These are phyloP conservation scores for Suillus bovinus DNA, from an alignment of 768 basidiomycete genomes.

Conservation along the genomic window DNA sequence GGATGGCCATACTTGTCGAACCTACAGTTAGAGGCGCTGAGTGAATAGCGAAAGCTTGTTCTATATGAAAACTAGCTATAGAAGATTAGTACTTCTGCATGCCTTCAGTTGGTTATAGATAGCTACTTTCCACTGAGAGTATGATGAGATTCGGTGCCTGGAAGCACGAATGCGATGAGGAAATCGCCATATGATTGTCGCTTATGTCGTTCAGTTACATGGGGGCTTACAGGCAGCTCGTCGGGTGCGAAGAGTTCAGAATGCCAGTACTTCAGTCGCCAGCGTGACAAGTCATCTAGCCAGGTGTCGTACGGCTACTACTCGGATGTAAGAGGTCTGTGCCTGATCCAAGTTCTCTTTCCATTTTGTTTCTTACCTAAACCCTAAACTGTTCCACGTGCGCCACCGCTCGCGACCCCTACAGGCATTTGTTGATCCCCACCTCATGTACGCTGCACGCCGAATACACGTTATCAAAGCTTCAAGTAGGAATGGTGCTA, in stretches of 20 bases:
- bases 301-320: background rate
- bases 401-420: background rate
- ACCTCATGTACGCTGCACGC: background rate
- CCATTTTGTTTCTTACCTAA: conserved; percentile 1
- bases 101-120: background rate
- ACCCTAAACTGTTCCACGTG: background rate
- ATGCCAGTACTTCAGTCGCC: background rate
- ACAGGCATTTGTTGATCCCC: background rate
- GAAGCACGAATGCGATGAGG: background rate
- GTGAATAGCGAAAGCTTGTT: background rate
- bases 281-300: background rate
- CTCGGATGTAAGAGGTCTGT: no score
- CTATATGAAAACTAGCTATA: background rate
- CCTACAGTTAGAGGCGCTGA: background rate
- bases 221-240: background rate
- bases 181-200: background rate
- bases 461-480: background rate
- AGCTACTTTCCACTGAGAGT: background rate
- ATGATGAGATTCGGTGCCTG: background rate
- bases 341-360: background rate
- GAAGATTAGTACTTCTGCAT: background rate
- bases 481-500: background rate
- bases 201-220: background rate
- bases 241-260: background rate
- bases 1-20: background rate